Base-by-base conservation (phyloP, 2,329 filamentous ascomycete species). In the Colletotrichum coccodes region DNA sequence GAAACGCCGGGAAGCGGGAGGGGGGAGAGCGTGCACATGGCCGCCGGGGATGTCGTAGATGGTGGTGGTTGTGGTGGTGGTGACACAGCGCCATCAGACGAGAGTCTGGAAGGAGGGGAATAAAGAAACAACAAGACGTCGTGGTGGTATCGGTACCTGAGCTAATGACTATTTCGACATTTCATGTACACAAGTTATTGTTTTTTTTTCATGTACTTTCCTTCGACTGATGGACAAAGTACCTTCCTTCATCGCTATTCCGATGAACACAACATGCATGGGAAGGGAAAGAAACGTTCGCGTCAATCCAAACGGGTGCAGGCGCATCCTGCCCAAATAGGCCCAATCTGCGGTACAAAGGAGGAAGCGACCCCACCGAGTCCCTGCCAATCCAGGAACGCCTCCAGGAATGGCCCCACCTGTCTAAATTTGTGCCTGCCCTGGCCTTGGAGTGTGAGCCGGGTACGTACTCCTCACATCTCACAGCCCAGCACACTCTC, bases 311-410 rank as follows among this genome's bases (percentile, higher is more conserved):
- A 60, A 67, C 34, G 21, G 23, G 50, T 26, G 42, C 49, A 67
- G 12, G 60, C 23, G 21, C 16, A 28, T 23, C 40, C 58, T 61
- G 47, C 57, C 57, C 63, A 62, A 53, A 53, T 38, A 36, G 12
- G 44, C 42, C 42, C 57, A 60, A 60, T 60, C 21, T 49, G 23
- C 57, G 16, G 47, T 53, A 23, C 53, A 44, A 57, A 34, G 28
- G 14, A 32, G 60, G 61, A 18, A 49, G 60, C 32, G 40, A 14
- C 21, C n/a, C 49, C 59, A 38, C 49, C 21, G 4, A 1, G 38
- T 54, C 46, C 53, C 60, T 60, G 38, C 64, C 60, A 68, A 68
- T 68, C 53, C 65, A 68, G 65, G 65, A 64, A 68, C 65, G 56
- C 46, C 40, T 46, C 28, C 44, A 58, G 52, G 30, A 18, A 40